phyloP scores from a whole-genome alignment of 164 flowering plant species.

The Aristolochia fimbriata region DNA sequence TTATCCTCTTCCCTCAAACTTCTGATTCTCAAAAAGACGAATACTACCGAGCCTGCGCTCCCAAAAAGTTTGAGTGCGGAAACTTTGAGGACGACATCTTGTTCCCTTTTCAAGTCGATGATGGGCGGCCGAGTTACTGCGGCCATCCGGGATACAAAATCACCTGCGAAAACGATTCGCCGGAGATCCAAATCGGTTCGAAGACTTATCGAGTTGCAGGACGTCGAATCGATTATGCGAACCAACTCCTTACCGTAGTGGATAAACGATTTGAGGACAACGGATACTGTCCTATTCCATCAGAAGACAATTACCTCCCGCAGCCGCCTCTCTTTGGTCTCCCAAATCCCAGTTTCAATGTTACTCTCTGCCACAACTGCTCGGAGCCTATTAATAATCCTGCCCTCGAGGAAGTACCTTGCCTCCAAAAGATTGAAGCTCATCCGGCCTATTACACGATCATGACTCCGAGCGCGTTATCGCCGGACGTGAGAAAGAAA shows the following conservation, averaged over 20 bases:
- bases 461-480: no score
- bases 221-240: background rate
- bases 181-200: background rate
- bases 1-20: background rate
- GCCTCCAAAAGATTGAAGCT: background rate
- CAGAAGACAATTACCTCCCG: background rate
- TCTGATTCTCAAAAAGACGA: background rate
- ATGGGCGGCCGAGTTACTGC: background rate
- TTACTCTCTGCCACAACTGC: background rate
- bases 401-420: background rate
- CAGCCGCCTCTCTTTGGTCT: no score
- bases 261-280: background rate
- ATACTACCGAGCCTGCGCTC: background rate
- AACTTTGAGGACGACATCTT: background rate
- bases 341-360: no score
- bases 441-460: no score
- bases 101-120: background rate
- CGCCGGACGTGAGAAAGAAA: background rate
- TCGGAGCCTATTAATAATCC: no score
- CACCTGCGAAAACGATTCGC: conserved; percentile 1
- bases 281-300: background rate
- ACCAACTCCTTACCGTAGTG: background rate
- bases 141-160: background rate
- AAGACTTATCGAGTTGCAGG: background rate
- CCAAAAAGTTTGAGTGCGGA: background rate